Conservation (phyloP, 345 rosid genomes). For the Rhodamnia rubescens region DNA sequence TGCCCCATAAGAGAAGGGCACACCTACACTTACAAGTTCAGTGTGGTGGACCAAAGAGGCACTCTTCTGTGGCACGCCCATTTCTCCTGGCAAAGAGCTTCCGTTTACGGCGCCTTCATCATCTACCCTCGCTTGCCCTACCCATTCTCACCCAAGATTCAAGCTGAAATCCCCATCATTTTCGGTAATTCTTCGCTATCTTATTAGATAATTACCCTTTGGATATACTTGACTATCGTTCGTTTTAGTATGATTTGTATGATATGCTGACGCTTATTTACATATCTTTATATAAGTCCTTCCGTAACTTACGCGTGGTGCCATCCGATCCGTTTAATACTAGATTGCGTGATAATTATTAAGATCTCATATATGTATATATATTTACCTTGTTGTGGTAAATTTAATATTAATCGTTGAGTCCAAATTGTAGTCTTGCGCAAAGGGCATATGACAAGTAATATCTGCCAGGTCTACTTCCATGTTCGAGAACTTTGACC, state of each 20-base stretch:
- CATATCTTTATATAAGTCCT: too few species aligned
- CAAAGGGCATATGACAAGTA: background rate
- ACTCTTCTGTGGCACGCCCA: constrained; percentile 64
- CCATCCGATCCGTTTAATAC: background rate
- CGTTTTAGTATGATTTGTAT: background rate
- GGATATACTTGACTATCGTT: background rate
- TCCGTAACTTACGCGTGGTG: too few species aligned
- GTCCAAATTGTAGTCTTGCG: background rate
- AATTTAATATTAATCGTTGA: background rate
- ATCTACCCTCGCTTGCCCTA: constrained; percentile 40
- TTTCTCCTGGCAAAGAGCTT: constrained; percentile 57
- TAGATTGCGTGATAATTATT: background rate
- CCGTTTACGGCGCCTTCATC: constrained; percentile 53
- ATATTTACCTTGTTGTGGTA: background rate
- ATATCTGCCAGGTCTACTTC: background rate
- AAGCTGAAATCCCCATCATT: constrained; percentile 43
- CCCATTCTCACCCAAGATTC: constrained; percentile 34
- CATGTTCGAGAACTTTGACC: background rate
- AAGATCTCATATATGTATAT: background rate
- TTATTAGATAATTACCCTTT: background rate
- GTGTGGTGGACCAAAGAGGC: constrained; percentile 42
- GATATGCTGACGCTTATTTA: background rate
- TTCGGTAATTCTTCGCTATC: constrained; percentile 21
- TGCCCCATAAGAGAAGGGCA: constrained; percentile 50
- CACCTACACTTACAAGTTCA: constrained; percentile 44